A percentile compares a stretch with the other conserved stretches of the same genome.
phyloP scores from a whole-genome alignment of 2,329 filamentous ascomycete species.

The Nigrospora oryzae region DNA sequence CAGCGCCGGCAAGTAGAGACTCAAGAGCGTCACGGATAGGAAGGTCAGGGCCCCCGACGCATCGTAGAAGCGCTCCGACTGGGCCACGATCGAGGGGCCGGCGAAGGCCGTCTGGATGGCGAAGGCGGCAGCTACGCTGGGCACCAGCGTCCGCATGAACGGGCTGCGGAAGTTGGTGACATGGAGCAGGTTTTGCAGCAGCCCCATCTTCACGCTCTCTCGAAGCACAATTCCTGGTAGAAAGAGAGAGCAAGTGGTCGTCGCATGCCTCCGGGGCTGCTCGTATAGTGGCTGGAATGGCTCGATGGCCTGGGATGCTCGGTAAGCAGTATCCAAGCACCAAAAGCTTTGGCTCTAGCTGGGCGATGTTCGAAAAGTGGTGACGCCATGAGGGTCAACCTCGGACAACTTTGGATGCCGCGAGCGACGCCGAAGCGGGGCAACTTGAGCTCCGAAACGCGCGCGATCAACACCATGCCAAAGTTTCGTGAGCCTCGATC shows the following conservation, averaged over 20 bases:
- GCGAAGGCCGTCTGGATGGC: constrained; percentile 55
- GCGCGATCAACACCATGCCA: no score
- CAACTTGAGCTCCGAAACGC: no score
- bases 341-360: not conserved
- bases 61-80: constrained; percentile 62
- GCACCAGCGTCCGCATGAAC: constrained; percentile 54
- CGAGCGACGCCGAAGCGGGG: no score
- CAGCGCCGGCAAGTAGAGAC: constrained; percentile 51
- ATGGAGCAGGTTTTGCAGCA: constrained; percentile 40
- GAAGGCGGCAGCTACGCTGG: constrained; percentile 53
- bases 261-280: not conserved
- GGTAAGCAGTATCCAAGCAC: not conserved
- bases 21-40: constrained; percentile 53
- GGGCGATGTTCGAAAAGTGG: not conserved
- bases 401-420: no score
- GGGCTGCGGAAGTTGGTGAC: constrained; percentile 53
- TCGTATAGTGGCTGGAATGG: not conserved
- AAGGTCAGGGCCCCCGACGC: constrained; percentile 59
- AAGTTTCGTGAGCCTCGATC: no score
- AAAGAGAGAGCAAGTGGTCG: not conserved
- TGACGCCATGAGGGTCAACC: not conserved
- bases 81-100: constrained; percentile 49
- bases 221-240: not conserved
- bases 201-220: constrained; percentile 17
- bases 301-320: not conserved